Base-by-base conservation (phyloP, 1,284 basidiomycete genomes). In the Heterobasidion irregulare region DNA sequence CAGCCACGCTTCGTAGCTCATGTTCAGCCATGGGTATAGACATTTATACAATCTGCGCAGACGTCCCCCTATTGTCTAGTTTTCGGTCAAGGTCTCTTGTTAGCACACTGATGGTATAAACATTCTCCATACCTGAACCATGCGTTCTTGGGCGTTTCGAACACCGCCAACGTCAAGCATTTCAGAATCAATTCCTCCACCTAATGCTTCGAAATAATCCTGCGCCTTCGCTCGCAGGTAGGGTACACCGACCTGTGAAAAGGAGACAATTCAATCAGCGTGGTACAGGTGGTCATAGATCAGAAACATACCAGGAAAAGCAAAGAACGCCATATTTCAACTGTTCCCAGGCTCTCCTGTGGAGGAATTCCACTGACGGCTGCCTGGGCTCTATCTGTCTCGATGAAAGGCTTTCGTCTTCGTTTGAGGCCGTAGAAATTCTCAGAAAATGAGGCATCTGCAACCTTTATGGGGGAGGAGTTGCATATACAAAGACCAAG, bases 381-480 rank as follows among this genome's bases (percentile, higher is more conserved):
- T 35, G 81, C 80, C 57, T 74, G 72, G 0, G 83, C 80, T 58
- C 84, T 77, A 48, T 82, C 79, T 1, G 81, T 82, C 59, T 85
- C 79, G 59, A 89, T 83, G 58, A 82, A 79, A 1, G 90, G 86
- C 54, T 80, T 75, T 36, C 88, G 72, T 56, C 93, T 76, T 50
- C 94, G 74, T 64, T 92, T 92, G 50, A 97, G 70, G 0, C 92
- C 92, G 67, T 97, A 97, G 66, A 97, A 97, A 64, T 94, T 91
- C 69, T 97, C 94, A 3, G 93, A 77, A 66, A 97, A 97, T 3
- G 91, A 92, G 13, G 92, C 89, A 66, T 84, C 92, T 94, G 56
- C 6, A 50, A 35, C 26, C 26, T 10, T 7, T 15, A 56, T 44
- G 32, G 35, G 44, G 38, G 47, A 44, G 8, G 16, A 19, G 8